Evolutionary conservation across 306 rosid species (phyloP), one percentile per base, ranked within the genome.

Genomic region (Medicago ruthenica): DNA sequence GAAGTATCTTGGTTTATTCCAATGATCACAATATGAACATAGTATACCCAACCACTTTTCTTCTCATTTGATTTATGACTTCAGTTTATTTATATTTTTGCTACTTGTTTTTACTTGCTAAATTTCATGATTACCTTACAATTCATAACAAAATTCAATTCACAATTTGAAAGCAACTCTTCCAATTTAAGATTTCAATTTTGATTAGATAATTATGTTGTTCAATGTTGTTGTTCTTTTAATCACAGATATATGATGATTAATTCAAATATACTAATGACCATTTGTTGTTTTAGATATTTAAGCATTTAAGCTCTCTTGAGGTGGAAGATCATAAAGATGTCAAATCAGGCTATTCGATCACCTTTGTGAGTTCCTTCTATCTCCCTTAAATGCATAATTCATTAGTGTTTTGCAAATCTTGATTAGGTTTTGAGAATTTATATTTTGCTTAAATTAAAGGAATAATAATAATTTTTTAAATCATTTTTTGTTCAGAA

Each of bases 311-410:
- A 45, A 85, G 73, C 73, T 92, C 97, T 64, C 87, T 95, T 58
- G 97, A 92, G 85, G 99, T 95, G 76, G 99, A 92, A 76, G 99
- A 95, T 61, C 85, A 78, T 75, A 90, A 90, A 76, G 99, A 95
- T 44, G 96, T 95, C 78, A 95, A 90, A 76, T 95, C 99, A 10
- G 99, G 99, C 76, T 95, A 87, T 78, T 78, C 92, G 6, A 89
- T 95, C 66, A 84, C 97, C 45, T 83, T 95, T 54, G 99, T 95
- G 75, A 95, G 99, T 87, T 82, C 20, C 18, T 1, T 76, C 24
- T 73, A 31, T 16, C 47, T 22, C 66, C 18, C 12, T 48, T 27
- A 4, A 31, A 42, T 48, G 20, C 55, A 45, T 20, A 6, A 12
- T 57, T 69, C 12, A 9, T 31, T 6, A 70, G 21, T 53, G 44